phyloP scores from a whole-genome alignment of 192 early-diverging fungal species.

The Chytriomyces hyalinus region DNA sequence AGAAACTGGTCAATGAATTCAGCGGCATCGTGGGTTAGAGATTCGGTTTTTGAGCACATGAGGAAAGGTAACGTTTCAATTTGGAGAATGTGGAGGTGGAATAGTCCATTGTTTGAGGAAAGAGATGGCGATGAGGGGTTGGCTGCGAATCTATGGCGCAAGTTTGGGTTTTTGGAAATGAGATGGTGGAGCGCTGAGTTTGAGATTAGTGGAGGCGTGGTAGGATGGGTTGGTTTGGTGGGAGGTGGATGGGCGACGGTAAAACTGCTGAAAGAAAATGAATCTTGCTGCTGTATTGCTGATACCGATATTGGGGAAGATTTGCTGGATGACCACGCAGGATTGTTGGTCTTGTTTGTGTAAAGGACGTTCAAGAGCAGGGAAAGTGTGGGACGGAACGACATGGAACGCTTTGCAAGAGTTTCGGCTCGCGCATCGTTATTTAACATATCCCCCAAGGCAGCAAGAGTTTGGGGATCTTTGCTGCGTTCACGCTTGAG shows the following conservation, averaged over 20 bases:
- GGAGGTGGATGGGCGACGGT: background rate
- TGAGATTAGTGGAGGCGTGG: background rate
- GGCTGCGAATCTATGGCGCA: background rate
- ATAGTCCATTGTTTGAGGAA: background rate
- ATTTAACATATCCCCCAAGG: background rate
- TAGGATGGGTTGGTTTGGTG: background rate
- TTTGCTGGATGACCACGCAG: background rate
- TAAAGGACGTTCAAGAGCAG: background rate
- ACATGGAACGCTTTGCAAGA: background rate
- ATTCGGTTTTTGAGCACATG: background rate
- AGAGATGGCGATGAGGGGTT: no score
- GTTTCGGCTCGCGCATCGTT: no score
- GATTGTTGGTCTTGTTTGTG: background rate
- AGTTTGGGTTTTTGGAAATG: background rate
- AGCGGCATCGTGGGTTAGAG: background rate
- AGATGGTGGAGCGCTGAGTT: background rate
- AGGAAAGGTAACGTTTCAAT: constrained; percentile 17
- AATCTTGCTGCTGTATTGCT: background rate
- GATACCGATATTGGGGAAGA: background rate
- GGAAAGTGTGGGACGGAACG: no score
- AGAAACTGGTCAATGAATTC: constrained; percentile 4
- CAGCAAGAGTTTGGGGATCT: background rate
- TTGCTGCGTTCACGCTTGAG: background rate
- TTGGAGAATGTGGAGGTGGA: background rate
- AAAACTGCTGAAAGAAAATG: background rate